Evolutionary conservation across 176 grass and related monocot species (phyloP).

Genomic region (Coix lacrymajobi): DNA sequence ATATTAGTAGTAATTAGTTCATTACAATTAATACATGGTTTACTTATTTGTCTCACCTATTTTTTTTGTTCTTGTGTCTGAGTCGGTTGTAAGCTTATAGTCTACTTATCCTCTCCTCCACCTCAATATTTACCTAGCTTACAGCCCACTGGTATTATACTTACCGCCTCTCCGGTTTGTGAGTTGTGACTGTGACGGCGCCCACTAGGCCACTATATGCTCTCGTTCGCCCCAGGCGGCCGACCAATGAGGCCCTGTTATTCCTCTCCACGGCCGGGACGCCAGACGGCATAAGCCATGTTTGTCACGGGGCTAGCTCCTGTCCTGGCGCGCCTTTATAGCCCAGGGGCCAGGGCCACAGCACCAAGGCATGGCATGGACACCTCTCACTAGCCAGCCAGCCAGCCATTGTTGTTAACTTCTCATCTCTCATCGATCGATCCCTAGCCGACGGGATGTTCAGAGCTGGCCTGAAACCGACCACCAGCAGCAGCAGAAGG

Average conservation of each 20-base stretch:
- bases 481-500: background rate
- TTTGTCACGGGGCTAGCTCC: background rate
- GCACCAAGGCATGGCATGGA: background rate
- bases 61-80: too few species aligned
- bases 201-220: background rate
- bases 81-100: too few species aligned
- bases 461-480: background rate
- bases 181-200: too few species aligned
- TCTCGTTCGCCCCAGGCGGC: background rate
- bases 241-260: background rate
- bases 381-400: background rate
- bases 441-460: constrained; percentile 14
- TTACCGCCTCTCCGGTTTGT: too few species aligned
- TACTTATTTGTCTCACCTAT: too few species aligned
- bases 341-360: background rate
- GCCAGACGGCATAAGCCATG: background rate
- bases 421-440: too few species aligned
- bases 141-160: too few species aligned
- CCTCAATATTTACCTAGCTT: too few species aligned
- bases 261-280: background rate
- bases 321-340: background rate
- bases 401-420: too few species aligned
- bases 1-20: too few species aligned
- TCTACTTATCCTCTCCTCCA: too few species aligned
- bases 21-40: too few species aligned